Conservation (phyloP, 2,329 filamentous ascomycete genomes). For the Blumeriella jaapii region DNA sequence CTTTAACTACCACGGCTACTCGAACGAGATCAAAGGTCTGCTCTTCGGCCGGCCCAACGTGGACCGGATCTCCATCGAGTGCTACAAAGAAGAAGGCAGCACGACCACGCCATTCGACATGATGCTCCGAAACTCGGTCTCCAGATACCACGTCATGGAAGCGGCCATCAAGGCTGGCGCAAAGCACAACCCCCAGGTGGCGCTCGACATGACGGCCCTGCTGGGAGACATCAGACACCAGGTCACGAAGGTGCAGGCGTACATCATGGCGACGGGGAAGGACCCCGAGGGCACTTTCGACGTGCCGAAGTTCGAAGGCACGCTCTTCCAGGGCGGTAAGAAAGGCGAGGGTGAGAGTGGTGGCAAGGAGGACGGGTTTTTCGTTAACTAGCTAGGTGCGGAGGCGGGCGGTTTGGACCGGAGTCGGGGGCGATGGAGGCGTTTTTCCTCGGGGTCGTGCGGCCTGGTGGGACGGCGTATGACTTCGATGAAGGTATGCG, state of each 20-base stretch:
- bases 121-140: conserved; percentile 52
- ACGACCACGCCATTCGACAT: conserved; percentile 61
- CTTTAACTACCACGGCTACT: conserved; percentile 60
- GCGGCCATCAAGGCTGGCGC: conserved; percentile 39
- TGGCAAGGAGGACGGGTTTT: conserved; percentile 23
- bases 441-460: too few relatives aligned
- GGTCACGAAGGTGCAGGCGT: conserved; percentile 38
- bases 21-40: conserved; percentile 46
- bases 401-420: too few relatives aligned
- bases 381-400: conserved; percentile 18
- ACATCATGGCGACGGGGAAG: conserved; percentile 40
- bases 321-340: conserved; percentile 16
- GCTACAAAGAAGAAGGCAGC: conserved; percentile 53
- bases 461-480: too few relatives aligned
- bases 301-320: conserved; percentile 32
- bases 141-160: conserved; percentile 46
- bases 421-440: too few relatives aligned
- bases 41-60: conserved; percentile 44
- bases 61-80: conserved; percentile 42
- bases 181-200: conserved; percentile 36
- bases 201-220: conserved; percentile 33
- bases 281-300: conserved; percentile 43
- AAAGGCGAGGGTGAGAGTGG: conserved; percentile 4
- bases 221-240: conserved; percentile 36
- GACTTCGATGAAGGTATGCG: too few relatives aligned